Conservation (phyloP, 257 asterid genomes). For the Coffea canephora region DNA sequence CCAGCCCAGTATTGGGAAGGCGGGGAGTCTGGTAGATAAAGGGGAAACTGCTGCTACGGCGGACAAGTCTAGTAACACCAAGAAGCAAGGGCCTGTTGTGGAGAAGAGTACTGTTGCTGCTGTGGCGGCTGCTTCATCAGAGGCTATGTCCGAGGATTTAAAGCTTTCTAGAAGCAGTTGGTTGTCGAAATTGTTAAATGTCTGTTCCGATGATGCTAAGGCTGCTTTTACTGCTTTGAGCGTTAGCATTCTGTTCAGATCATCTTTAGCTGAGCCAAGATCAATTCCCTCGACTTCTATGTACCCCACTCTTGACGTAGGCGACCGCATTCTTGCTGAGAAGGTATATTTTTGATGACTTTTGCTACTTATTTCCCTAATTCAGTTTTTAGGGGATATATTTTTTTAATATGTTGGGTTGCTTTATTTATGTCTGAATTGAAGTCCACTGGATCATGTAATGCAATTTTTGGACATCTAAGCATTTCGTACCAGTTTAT, state of each 20-base stretch:
- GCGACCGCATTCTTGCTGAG: conserved; percentile 87
- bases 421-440: not conserved
- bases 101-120: conserved; percentile 11
- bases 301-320: conserved; percentile 90
- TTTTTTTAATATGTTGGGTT: no score
- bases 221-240: conserved; percentile 88
- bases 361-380: not conserved
- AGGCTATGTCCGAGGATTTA: conserved; percentile 40
- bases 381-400: not conserved
- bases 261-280: conserved; percentile 94
- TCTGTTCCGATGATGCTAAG: conserved; percentile 80
- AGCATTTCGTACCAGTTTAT: not conserved
- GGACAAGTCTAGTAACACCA: not conserved
- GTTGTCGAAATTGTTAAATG: conserved; percentile 58
- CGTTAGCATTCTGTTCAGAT: conserved; percentile 66
- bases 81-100: conserved; percentile 12
- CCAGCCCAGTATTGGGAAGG: conserved; percentile 29
- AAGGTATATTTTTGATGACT: conserved; percentile 45
- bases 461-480: not conserved
- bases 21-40: conserved; percentile 47
- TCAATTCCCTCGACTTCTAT: conserved; percentile 90
- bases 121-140: conserved; percentile 26
- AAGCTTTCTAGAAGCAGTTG: conserved; percentile 33
- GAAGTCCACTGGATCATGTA: not conserved
- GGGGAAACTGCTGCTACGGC: conserved; percentile 44